These are phyloP conservation scores for Colletotrichum sp. DNA, from an alignment of 2,329 filamentous ascomycete species.

Conservation along the genomic window DNA sequence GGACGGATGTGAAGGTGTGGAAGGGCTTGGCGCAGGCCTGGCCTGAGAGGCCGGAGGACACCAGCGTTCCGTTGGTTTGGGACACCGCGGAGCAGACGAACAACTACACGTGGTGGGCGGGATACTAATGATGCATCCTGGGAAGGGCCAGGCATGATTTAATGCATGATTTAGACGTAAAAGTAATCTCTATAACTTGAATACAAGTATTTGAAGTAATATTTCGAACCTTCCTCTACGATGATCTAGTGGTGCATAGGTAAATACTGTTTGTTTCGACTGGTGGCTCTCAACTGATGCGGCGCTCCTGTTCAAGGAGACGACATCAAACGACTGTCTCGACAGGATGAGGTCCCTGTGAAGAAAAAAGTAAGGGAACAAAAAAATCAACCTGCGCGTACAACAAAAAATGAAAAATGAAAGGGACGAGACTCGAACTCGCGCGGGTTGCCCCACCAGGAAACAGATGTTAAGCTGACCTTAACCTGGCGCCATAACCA, in stretches of 20 bases:
- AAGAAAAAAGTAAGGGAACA: not conserved
- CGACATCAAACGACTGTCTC: not conserved
- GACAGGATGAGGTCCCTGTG: not conserved
- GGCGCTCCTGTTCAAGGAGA: too few relatives aligned
- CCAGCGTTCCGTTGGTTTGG: slow-evolving; percentile 13
- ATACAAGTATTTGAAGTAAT: not conserved
- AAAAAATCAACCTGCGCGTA: not conserved
- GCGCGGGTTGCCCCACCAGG: slow-evolving; percentile 22
- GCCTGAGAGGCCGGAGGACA: slow-evolving; percentile 18
- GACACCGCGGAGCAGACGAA: slow-evolving; percentile 18
- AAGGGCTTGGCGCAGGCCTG: slow-evolving; percentile 15
- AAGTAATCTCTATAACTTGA: not conserved
- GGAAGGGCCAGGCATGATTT: not conserved
- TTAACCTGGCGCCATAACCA: slow-evolving; percentile 23
- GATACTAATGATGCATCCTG: slow-evolving; percentile 4
- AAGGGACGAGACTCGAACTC: slow-evolving; percentile 22
- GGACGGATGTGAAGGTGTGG: slow-evolving; percentile 18
- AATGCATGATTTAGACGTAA: not conserved
- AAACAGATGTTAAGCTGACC: slow-evolving; percentile 21
- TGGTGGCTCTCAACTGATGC: too few relatives aligned
- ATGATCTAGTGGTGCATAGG: not conserved
- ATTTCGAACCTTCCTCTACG: rapidly evolving
- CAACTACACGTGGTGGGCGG: slow-evolving; percentile 20
- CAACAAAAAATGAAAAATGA: not conserved
- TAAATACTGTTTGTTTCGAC: too few relatives aligned